Conservation (phyloP, 2,329 filamentous ascomycete genomes). For the Trichoderma atroviride region DNA sequence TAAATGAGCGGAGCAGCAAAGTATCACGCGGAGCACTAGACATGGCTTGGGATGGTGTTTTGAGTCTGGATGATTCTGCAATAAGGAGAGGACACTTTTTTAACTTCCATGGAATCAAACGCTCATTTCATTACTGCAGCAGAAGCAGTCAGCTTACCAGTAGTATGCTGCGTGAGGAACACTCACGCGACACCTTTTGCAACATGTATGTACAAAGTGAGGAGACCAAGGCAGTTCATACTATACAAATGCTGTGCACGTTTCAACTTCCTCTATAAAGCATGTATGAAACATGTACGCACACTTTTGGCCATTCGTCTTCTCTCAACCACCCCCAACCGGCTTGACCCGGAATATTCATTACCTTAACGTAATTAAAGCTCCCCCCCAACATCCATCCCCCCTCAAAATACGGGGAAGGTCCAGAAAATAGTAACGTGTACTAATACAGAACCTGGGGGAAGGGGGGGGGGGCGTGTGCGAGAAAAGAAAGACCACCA, state of each 20-base stretch:
- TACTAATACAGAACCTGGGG: background rate
- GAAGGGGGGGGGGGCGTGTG: slow-evolving; percentile 17
- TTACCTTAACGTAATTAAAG: slow-evolving; percentile 16
- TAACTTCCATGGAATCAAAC: background rate
- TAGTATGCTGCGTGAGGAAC: background rate
- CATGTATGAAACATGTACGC: background rate
- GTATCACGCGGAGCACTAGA: slow-evolving; percentile 21
- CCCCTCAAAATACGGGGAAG: slow-evolving; percentile 10
- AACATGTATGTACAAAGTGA: background rate
- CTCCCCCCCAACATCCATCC: background rate
- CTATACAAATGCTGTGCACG: background rate
- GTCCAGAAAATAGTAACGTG: background rate
- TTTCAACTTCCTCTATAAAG: background rate
- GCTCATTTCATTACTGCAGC: background rate
- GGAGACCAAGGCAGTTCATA: background rate
- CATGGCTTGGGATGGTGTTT: background rate
- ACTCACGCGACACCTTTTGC: background rate
- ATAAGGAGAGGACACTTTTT: background rate
- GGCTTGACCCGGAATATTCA: background rate
- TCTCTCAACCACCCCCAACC: background rate
- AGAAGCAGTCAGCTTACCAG: slow-evolving; percentile 6
- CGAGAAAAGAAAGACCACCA: background rate
- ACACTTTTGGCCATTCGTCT: background rate
- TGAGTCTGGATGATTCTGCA: background rate
- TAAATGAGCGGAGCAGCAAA: background rate